Conservation (phyloP, 2,329 filamentous ascomycete species). For the Aspergillus pseudoterreus region DNA sequence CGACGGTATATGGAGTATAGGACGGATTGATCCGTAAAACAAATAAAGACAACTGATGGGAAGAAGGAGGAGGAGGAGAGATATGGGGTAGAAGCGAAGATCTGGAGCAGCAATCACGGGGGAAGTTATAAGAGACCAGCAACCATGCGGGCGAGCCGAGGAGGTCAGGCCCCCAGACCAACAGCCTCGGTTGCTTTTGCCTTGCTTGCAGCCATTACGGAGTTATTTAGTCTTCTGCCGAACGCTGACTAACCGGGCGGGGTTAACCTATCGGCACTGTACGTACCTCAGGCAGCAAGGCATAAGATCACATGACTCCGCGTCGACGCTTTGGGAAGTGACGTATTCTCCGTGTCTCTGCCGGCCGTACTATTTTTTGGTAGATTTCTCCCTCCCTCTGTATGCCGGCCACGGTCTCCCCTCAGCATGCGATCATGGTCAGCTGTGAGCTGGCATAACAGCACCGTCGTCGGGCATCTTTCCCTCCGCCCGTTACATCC, state of each 20-base stretch:
- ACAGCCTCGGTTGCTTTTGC: constrained; percentile 11
- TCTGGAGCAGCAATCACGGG: constrained; percentile 2
- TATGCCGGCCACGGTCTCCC: not conserved
- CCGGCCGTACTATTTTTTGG: not conserved
- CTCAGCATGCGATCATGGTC: not conserved
- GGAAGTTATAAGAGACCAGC: constrained; percentile 7
- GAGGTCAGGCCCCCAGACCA: not conserved
- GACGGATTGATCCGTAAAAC: not conserved
- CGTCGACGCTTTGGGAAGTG: not conserved
- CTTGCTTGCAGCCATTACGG: not conserved
- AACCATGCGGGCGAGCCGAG: not conserved
- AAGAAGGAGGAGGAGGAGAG: not conserved
- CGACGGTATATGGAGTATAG: constrained; percentile 11
- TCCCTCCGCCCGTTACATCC: not conserved
- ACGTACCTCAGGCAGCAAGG: not conserved
- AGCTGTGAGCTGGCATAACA: not conserved
- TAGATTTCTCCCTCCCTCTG: not conserved
- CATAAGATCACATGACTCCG: constrained; percentile 2
- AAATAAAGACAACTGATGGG: constrained; percentile 1
- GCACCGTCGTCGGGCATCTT: not conserved
- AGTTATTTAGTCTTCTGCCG: not conserved
- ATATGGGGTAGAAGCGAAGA: not conserved
- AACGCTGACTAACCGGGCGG: constrained; percentile 9
- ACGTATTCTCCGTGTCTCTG: not conserved
- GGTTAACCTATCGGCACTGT: not conserved